phyloP scores from a whole-genome alignment of 2,329 filamentous ascomycete species.

The Ramularia endophylla region DNA sequence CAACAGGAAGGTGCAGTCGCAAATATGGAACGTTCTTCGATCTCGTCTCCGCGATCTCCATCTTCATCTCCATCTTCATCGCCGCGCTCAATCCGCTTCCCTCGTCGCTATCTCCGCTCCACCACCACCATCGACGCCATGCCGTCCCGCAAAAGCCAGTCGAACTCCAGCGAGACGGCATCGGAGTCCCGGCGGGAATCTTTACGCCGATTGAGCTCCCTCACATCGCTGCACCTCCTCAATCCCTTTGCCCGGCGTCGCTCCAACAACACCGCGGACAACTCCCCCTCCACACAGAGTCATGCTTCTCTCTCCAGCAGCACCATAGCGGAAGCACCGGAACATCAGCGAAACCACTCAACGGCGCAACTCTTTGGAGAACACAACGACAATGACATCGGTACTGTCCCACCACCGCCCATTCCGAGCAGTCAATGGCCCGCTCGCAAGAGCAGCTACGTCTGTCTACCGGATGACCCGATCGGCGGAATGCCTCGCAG shows the following conservation, averaged over 20 bases:
- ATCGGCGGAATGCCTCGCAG: slow-evolving; percentile 30
- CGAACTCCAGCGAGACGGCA: slow-evolving; percentile 13
- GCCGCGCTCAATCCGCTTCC: too few species aligned
- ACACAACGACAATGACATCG: slow-evolving; percentile 5
- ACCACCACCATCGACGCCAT: slow-evolving; percentile 9
- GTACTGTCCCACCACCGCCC: slow-evolving; percentile 9
- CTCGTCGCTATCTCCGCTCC: not conserved
- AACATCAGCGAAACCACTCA: slow-evolving; percentile 6
- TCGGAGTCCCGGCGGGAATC: slow-evolving; percentile 19
- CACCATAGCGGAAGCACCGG: slow-evolving; percentile 13
- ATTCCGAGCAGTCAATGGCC: not conserved
- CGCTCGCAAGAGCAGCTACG: slow-evolving; percentile 27
- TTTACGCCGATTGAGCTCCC: slow-evolving; percentile 28
- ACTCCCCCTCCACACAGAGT: slow-evolving; percentile 19
- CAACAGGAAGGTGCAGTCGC: too few species aligned
- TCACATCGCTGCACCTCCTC: slow-evolving; percentile 29
- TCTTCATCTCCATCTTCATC: too few species aligned
- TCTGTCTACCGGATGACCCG: slow-evolving; percentile 29
- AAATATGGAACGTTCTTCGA: too few species aligned
- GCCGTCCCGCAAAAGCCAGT: slow-evolving; percentile 21
- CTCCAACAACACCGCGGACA: slow-evolving; percentile 20
- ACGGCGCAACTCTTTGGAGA: slow-evolving; percentile 8
- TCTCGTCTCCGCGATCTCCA: too few species aligned
- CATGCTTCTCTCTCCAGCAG: slow-evolving; percentile 23
- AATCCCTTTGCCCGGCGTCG: slow-evolving; percentile 32